Percentiles rank a stretch among this genome's conserved stretches.
Evolutionary conservation across 495 filamentous ascomycete species (phyloP).

Genomic region (Penicillium parvum): DNA sequence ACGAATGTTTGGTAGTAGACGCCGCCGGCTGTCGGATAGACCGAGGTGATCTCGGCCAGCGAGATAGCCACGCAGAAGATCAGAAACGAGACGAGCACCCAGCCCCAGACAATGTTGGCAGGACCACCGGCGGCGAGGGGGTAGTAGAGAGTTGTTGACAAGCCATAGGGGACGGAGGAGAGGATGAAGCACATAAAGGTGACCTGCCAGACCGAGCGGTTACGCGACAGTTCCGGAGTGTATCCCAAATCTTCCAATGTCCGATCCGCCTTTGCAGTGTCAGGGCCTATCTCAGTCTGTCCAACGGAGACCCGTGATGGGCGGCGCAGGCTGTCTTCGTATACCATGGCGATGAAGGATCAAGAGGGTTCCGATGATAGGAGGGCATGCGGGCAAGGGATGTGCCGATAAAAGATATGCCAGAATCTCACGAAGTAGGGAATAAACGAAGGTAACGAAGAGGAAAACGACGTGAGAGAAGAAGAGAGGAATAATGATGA

Average conservation of each 20-base stretch:
- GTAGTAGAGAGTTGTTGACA: slow-evolving; percentile 61
- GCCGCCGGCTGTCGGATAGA: slow-evolving; percentile 60
- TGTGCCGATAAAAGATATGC: no score
- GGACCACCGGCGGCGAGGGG: slow-evolving; percentile 57
- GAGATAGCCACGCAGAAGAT: slow-evolving; percentile 63
- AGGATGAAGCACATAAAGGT: slow-evolving; percentile 43
- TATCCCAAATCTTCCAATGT: slow-evolving; percentile 46
- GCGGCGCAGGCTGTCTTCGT: slow-evolving; percentile 9
- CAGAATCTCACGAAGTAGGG: background rate
- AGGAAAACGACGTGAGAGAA: background rate
- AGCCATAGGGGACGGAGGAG: slow-evolving; percentile 54
- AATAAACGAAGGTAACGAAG: background rate
- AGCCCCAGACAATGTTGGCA: slow-evolving; percentile 59
- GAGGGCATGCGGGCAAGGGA: background rate
- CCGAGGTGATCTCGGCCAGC: slow-evolving; percentile 65
- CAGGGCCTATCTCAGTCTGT: slow-evolving; percentile 12
- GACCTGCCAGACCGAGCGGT: slow-evolving; percentile 43
- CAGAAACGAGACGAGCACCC: slow-evolving; percentile 58
- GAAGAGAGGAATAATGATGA: background rate
- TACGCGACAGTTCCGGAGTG: slow-evolving; percentile 50
- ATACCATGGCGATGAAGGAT: slow-evolving; percentile 10
- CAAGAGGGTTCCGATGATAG: background rate
- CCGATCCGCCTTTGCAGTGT: slow-evolving; percentile 17
- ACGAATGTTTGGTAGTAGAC: slow-evolving; percentile 70
- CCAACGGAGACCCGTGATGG: slow-evolving; percentile 15